Evolutionary conservation across 441 rosid genomes (phyloP).

Genomic region (Bruguiera hainesii): DNA sequence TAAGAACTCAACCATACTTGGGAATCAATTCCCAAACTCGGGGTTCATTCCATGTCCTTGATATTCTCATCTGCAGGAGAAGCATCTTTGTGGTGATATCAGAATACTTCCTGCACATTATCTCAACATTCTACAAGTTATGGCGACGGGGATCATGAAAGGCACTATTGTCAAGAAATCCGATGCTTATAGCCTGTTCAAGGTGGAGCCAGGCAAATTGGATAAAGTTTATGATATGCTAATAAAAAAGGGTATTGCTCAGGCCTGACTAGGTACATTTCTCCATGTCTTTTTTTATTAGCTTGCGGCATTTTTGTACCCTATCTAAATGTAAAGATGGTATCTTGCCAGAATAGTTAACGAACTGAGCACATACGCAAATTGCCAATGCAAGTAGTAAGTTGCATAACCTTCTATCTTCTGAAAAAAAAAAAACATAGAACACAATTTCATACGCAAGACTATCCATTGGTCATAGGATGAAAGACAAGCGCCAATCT

Average conservation of each 20-base stretch:
- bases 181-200: slow-evolving; percentile 75
- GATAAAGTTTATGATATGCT: slow-evolving; percentile 82
- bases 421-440: too few relatives aligned
- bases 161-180: slow-evolving; percentile 64
- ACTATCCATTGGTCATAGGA: too few relatives aligned
- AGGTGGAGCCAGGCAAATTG: slow-evolving; percentile 73
- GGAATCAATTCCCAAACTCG: background rate
- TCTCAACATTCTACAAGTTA: slow-evolving; percentile 65
- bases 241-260: slow-evolving; percentile 58
- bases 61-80: slow-evolving; percentile 50
- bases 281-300: slow-evolving; percentile 3
- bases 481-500: too few relatives aligned
- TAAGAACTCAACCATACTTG: too few relatives aligned
- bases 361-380: too few relatives aligned
- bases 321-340: background rate
- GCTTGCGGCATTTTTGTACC: background rate
- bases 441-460: too few relatives aligned
- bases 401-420: too few relatives aligned
- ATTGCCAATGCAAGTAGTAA: too few relatives aligned
- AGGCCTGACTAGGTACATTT: slow-evolving; percentile 26
- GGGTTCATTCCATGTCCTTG: background rate
- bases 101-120: slow-evolving; percentile 77
- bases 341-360: too few relatives aligned
- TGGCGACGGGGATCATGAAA: slow-evolving; percentile 56
- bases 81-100: slow-evolving; percentile 57